Evolutionary conservation across 2,329 filamentous ascomycete species (phyloP).

Genomic region (Neodidymelliopsis sp.): DNA sequence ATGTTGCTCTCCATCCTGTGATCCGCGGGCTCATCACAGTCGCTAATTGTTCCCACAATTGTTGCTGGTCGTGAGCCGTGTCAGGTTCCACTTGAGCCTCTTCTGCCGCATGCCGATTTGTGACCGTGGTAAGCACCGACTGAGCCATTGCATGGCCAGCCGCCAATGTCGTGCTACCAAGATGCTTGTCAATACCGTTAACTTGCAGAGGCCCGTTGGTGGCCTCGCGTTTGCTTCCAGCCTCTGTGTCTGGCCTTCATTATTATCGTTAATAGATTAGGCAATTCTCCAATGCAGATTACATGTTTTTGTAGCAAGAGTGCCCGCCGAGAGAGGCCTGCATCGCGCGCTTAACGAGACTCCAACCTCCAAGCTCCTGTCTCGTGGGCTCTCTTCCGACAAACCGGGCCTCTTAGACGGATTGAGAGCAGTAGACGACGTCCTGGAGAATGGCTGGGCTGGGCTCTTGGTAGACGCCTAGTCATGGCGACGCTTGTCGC

Average conservation of each 20-base stretch:
- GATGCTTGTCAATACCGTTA: background rate
- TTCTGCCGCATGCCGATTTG: constrained; percentile 2
- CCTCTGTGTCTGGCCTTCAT: background rate
- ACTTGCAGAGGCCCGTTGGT: background rate
- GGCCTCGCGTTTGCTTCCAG: constrained; percentile 1
- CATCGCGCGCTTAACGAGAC: too few species aligned
- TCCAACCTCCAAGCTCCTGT: too few species aligned
- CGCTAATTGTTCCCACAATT: background rate
- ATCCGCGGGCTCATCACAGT: background rate
- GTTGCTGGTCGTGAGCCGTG: background rate
- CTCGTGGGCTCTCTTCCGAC: too few species aligned
- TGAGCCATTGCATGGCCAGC: background rate
- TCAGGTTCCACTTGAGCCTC: constrained; percentile 8
- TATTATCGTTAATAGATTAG: background rate
- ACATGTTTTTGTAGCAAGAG: too few species aligned
- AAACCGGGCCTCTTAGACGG: too few species aligned
- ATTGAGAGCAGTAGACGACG: too few species aligned
- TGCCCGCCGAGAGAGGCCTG: too few species aligned
- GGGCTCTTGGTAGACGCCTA: too few species aligned
- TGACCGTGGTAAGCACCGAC: background rate
- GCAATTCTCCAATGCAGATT: background rate
- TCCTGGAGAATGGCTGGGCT: too few species aligned
- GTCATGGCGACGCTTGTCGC: too few species aligned
- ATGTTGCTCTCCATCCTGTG: background rate
- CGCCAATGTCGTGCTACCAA: background rate